A percentile compares a stretch with the other conserved stretches of the same genome.
phyloP scores from a whole-genome alignment of 768 basidiomycete species.

The Panaeolus papilionaceus region DNA sequence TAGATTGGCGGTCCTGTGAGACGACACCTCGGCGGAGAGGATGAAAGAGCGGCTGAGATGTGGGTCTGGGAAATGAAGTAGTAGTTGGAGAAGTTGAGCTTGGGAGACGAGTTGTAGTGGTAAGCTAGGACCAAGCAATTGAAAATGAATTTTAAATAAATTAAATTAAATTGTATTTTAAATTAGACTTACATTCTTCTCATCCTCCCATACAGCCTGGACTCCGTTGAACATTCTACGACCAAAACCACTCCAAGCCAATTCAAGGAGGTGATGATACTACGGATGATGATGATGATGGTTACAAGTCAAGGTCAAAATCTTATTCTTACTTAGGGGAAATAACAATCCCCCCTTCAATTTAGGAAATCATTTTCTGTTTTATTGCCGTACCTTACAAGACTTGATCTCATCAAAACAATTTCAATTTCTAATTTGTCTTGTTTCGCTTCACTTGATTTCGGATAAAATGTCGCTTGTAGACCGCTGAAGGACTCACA shows the following conservation, averaged over 20 bases:
- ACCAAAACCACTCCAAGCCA: neutral
- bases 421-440: neutral
- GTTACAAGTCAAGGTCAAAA: neutral
- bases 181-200: conserved; percentile 3
- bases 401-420: neutral
- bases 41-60: conserved; percentile 33
- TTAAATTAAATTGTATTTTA: neutral
- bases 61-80: conserved; percentile 30
- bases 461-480: neutral
- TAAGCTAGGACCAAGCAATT: conserved; percentile 19
- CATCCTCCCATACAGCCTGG: neutral
- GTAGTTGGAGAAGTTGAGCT: conserved; percentile 27
- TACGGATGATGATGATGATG: neutral
- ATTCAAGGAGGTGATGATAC: neutral
- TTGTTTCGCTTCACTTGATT: neutral
- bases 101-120: conserved; percentile 25
- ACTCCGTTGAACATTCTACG: neutral
- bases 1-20: conserved; percentile 20
- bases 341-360: neutral
- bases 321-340: neutral
- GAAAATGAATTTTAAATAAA: conserved; percentile 13
- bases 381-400: conserved; percentile 7
- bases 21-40: conserved; percentile 32
- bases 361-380: conserved; percentile 5
- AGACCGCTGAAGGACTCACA: too few species aligned